Evolutionary conservation across 1,284 basidiomycete species (phyloP), one percentile per base, ranked within the genome.

Genomic region (Sphagnurus paluster): DNA sequence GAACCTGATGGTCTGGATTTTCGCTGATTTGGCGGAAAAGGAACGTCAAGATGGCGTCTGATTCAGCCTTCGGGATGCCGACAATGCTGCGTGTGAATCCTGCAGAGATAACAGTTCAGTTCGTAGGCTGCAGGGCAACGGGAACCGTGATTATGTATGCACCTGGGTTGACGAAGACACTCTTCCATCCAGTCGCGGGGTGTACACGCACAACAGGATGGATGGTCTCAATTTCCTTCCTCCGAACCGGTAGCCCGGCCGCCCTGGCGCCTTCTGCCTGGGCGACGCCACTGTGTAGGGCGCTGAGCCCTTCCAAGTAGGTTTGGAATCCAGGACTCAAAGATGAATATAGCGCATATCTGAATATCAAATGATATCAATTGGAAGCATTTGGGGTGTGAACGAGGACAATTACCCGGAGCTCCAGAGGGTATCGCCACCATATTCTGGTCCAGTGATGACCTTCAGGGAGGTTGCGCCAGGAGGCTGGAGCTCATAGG

Each of bases 131-230:
- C 32, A 42, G 26, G 23, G 16, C 17, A 34, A 34, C 14, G 14
- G 28, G 16, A 46, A 11, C 53, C n/a, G 30, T 14, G n/a, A n/a
- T n/a, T n/a, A n/a, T n/a, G n/a, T 25, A 34, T 69, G 40, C 52
- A 75, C 79, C 78, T 41, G 79, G 82, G 61, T 89, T 88, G 57
- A 87, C 82, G 55, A 79, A 90, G 54, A 90, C 62, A 45, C 77
- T 80, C 75, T 91, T 90, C 84, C 84, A 90, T 7, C 87, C 87
- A 0, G 88, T 91, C 1, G 75, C 79, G n/a, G 87, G 88, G 61
- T 90, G 84, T 13, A 89, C 82, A 23, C 87, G 77, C 42, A 87
- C 80, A 40, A 90, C 63, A 32, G 79, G 84, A 60, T 82, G 84
- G 25, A 79, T 59, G 2, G 80, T 82, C 68, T 92, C 90, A 54